Evolutionary conservation across 208 protist genomes (phyloP).

Genomic region (Trypanosoma conorhini): DNA sequence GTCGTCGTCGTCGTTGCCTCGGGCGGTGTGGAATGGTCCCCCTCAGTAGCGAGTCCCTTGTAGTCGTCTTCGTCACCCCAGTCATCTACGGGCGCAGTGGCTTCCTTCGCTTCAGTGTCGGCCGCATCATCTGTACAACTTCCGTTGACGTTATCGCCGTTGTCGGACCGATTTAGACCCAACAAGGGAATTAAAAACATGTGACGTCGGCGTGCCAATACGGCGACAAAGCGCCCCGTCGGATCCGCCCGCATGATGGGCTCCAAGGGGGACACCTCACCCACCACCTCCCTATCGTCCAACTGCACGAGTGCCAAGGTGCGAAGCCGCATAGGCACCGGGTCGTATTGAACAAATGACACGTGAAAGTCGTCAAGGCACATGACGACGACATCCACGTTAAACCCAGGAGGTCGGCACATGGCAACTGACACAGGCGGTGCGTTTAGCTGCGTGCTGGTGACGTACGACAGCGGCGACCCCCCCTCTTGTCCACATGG

Average conservation of each 20-base stretch:
- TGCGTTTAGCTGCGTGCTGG: slow-evolving; percentile 56
- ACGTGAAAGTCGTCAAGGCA: slow-evolving; percentile 88
- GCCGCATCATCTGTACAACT: not conserved
- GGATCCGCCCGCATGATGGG: slow-evolving; percentile 78
- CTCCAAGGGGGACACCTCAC: slow-evolving; percentile 43
- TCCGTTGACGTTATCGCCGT: slow-evolving; percentile 14
- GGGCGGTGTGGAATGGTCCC: not conserved
- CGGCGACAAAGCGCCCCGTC: slow-evolving; percentile 56
- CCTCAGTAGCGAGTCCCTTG: slow-evolving; percentile 25
- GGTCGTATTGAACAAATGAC: slow-evolving; percentile 79
- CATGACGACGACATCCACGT: slow-evolving; percentile 65
- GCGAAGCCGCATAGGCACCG: slow-evolving; percentile 50
- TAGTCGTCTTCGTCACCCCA: slow-evolving; percentile 89
- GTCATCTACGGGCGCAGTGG: slow-evolving; percentile 34
- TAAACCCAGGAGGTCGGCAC: slow-evolving; percentile 55
- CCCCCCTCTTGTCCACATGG: not conserved
- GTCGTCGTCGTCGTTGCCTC: slow-evolving; percentile 4
- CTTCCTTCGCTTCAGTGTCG: slow-evolving; percentile 23
- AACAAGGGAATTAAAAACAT: slow-evolving; percentile 73
- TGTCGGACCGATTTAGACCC: slow-evolving; percentile 17
- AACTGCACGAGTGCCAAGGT: slow-evolving; percentile 82
- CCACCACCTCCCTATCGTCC: slow-evolving; percentile 58
- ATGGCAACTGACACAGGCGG: slow-evolving; percentile 50
- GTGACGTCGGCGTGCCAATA: slow-evolving; percentile 63
- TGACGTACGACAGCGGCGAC: slow-evolving; percentile 35